These are phyloP conservation scores for Nicotiana otophora DNA, from an alignment of 257 asterid genomes.

Conservation along the genomic window DNA sequence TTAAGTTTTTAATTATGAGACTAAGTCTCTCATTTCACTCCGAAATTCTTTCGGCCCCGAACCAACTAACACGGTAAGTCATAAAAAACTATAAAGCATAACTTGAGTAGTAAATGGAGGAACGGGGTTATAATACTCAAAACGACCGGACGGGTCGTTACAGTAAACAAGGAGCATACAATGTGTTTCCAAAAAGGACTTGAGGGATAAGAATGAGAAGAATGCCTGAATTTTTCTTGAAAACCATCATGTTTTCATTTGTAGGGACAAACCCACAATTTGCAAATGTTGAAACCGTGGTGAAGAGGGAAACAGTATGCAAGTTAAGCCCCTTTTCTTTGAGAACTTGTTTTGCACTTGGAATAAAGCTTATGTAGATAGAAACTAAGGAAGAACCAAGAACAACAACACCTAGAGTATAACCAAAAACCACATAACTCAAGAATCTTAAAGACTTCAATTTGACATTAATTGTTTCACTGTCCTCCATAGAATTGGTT, in stretches of 20 bases:
- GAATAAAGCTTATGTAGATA: conserved; percentile 16
- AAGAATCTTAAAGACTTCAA: conserved; percentile 11
- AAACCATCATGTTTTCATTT: conserved; percentile 47
- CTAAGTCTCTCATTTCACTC: too few relatives aligned
- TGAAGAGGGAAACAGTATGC: conserved; percentile 26
- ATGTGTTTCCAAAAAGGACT: conserved; percentile 47
- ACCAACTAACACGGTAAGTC: too few relatives aligned
- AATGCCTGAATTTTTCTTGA: conserved; percentile 39
- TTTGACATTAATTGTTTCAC: background rate
- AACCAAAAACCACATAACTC: conserved; percentile 18
- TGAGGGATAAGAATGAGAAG: conserved; percentile 40
- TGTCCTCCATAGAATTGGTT: background rate
- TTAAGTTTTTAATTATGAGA: too few relatives aligned
- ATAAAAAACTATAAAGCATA: too few relatives aligned
- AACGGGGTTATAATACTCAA: too few relatives aligned
- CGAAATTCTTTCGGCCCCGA: too few relatives aligned
- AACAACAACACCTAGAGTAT: conserved; percentile 21
- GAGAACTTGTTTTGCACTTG: conserved; percentile 28
- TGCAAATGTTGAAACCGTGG: conserved; percentile 43
- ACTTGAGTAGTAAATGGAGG: too few relatives aligned
- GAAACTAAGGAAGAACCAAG: conserved; percentile 22
- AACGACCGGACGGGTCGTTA: too few relatives aligned
- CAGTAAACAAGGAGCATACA: conserved; percentile 24
- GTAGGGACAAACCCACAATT: conserved; percentile 56
- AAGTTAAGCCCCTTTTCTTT: conserved; percentile 21